A percentile compares a stretch with the other conserved stretches of the same genome.
Conservation (phyloP, 2,329 filamentous ascomycete species). For the Akanthomyces muscarius region DNA sequence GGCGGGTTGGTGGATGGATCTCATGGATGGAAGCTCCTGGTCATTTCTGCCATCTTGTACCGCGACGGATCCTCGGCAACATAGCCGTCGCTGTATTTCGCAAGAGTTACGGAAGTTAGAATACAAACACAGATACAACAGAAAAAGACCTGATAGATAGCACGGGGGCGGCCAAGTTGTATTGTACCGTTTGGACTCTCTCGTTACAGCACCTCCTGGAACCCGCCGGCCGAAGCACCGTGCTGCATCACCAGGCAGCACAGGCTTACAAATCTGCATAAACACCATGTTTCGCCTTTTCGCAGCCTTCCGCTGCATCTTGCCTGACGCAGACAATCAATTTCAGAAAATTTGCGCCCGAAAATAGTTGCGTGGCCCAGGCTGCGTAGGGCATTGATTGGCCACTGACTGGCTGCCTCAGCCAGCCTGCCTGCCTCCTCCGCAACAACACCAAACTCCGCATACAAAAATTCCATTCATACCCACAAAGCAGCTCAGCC, state of each 20-base stretch:
- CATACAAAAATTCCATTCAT: neutral
- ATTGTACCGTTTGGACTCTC: no score
- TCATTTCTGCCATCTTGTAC: neutral
- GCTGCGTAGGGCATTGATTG: no score
- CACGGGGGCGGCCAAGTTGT: no score
- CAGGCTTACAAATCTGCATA: neutral
- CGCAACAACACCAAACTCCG: constrained; percentile 4
- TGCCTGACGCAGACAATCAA: neutral
- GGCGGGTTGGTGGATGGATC: neutral
- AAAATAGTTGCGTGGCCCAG: neutral
- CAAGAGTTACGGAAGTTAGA: neutral
- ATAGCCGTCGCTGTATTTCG: neutral
- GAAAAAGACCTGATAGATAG: no score
- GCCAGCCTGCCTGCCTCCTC: neutral
- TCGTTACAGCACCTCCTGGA: neutral
- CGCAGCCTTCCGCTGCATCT: neutral
- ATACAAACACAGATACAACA: no score
- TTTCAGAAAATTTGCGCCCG: neutral
- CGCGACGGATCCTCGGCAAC: neutral
- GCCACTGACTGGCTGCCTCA: no score
- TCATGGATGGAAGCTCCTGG: neutral
- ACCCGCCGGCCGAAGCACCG: neutral
- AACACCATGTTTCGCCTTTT: neutral
- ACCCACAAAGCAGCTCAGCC: neutral
- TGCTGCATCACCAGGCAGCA: neutral